Evolutionary conservation across 2,329 filamentous ascomycete genomes (phyloP).

Genomic region (Botrytis byssoidea): DNA sequence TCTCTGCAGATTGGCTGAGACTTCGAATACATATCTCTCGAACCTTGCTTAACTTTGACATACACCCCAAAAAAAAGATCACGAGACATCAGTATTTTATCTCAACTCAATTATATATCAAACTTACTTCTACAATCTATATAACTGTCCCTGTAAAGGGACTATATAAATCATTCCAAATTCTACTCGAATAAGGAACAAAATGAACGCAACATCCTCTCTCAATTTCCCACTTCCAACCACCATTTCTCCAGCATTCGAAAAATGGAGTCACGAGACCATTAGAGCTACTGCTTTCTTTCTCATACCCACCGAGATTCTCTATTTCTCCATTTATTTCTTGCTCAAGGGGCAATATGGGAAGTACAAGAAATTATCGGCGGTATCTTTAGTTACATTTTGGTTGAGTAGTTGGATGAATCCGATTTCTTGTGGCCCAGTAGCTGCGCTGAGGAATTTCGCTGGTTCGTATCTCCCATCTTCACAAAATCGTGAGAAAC

Average conservation of each 20-base stretch:
- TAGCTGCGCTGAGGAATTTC: conserved; percentile 40
- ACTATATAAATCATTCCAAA: not conserved
- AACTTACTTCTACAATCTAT: not conserved
- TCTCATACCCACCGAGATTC: conserved; percentile 35
- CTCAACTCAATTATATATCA: not conserved
- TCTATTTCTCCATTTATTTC: conserved; percentile 40
- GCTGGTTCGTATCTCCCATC: conserved; percentile 34
- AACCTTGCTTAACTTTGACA: not conserved
- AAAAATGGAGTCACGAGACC: conserved; percentile 33
- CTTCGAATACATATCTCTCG: not conserved
- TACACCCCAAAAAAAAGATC: not conserved
- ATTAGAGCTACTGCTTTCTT: conserved; percentile 33
- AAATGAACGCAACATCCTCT: conserved; percentile 35
- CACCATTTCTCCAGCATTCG: conserved; percentile 30
- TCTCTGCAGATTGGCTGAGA: not conserved
- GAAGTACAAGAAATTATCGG: conserved; percentile 32
- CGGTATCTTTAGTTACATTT: conserved; percentile 32
- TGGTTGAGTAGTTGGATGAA: conserved; percentile 34
- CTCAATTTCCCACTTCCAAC: conserved; percentile 22
- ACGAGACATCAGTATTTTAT: not conserved
- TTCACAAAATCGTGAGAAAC: not conserved
- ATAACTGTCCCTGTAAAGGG: not conserved
- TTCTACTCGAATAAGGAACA: not conserved
- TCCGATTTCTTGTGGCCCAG: conserved; percentile 39
- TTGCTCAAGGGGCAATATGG: conserved; percentile 30